Conservation (phyloP, 2,329 filamentous ascomycete species). For the Alternaria burnsii region DNA sequence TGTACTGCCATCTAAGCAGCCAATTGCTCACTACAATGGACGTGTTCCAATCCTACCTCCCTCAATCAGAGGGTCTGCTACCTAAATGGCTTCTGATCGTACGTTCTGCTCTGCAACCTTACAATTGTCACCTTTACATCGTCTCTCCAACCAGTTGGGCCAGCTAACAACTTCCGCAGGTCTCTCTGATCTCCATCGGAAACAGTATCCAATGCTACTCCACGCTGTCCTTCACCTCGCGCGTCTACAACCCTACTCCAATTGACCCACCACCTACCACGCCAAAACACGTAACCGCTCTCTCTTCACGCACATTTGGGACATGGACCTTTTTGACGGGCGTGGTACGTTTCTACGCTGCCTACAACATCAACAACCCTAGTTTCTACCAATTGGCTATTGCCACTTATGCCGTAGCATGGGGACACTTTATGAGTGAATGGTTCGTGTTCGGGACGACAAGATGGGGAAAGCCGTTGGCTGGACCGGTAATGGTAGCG, state of each 20-base stretch:
- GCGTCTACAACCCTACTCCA: conserved; percentile 77
- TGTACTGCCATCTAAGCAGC: neutral
- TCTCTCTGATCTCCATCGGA: conserved; percentile 80
- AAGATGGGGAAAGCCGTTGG: conserved; percentile 67
- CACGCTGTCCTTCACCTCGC: conserved; percentile 82
- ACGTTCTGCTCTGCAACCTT: conserved; percentile 35
- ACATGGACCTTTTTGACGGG: conserved; percentile 86
- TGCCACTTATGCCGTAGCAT: conserved; percentile 82
- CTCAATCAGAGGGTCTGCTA: conserved; percentile 60
- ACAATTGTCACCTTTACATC: neutral
- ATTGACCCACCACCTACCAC: conserved; percentile 48
- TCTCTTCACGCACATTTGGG: conserved; percentile 82
- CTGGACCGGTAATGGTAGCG: conserved; percentile 66
- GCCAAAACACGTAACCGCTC: conserved; percentile 69
- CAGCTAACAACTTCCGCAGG: conserved; percentile 58
- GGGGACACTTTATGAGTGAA: conserved; percentile 69
- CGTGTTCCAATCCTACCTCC: conserved; percentile 52
- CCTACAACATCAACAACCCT: conserved; percentile 78
- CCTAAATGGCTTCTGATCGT: conserved; percentile 74
- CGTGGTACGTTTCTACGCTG: conserved; percentile 81
- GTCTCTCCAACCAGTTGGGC: neutral
- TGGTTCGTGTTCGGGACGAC: conserved; percentile 81
- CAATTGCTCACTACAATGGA: conserved; percentile 34
- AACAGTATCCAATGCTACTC: conserved; percentile 87
- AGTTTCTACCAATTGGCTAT: conserved; percentile 81